Evolutionary conservation across 2,329 filamentous ascomycete genomes (phyloP).

Genomic region (Amphichorda felina): DNA sequence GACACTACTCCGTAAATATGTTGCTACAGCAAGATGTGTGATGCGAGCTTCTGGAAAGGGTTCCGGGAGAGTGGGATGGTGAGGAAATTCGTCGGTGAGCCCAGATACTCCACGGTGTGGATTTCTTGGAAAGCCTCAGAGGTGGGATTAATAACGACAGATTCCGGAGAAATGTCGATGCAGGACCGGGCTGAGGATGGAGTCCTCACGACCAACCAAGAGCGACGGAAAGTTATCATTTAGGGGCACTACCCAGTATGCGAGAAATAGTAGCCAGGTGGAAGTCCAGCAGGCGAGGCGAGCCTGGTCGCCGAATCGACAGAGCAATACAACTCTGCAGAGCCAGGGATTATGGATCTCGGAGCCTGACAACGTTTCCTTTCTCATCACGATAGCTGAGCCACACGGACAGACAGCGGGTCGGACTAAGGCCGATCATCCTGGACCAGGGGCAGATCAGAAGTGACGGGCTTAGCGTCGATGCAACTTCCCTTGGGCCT

Average conservation of each 20-base stretch:
- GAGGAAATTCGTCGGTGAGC: no score
- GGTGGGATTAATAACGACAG: conserved; percentile 33
- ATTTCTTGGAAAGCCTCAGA: conserved; percentile 13
- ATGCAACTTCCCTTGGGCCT: not conserved
- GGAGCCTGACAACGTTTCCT: not conserved
- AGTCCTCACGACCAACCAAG: not conserved
- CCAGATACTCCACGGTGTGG: not conserved
- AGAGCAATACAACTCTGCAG: no score
- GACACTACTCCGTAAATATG: no score
- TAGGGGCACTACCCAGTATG: no score
- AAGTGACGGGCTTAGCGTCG: not conserved
- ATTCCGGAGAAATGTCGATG: conserved; percentile 33
- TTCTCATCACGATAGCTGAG: not conserved
- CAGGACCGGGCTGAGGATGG: conserved; percentile 1
- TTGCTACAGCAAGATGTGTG: no score
- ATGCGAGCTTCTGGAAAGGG: no score
- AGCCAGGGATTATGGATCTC: no score
- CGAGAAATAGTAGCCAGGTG: no score
- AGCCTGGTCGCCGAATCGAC: no score
- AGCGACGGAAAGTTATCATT: not conserved
- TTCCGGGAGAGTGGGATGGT: not conserved
- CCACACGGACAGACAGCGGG: not conserved
- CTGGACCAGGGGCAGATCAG: not conserved
- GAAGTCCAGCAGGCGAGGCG: no score
- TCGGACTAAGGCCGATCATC: not conserved